Evolutionary conservation across 768 basidiomycete genomes (phyloP), one percentile per base, ranked within the genome.

Genomic region (Serendipita sp.): DNA sequence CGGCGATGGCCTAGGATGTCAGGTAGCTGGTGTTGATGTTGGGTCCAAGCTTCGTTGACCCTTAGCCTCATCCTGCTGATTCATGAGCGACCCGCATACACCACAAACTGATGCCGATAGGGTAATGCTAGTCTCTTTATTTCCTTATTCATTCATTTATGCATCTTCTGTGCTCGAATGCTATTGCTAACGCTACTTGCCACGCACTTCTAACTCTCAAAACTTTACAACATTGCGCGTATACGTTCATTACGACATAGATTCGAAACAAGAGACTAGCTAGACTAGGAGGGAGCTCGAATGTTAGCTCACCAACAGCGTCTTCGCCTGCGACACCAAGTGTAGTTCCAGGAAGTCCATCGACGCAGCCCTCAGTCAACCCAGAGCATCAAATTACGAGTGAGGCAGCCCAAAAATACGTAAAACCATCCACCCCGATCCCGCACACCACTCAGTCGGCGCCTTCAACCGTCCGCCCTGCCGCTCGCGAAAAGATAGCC

Each of bases 191-290:
- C 70, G 5, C 41, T 41, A 13, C 41, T 41, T 41, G 41, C 41
- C 41, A 41, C 41, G 41, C 41, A 41, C 41, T 41, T 2, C 41
- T 41, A 13, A 41, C 41, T 13, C 41, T 41, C 13, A 41, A 41
- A 41, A 7, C 41, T 5, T 13, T 13, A 13, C 2, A 41, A 5
- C 13, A 13, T 5, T 13, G 7, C 7, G 13, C 41, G 5, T 41
- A 7, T 41, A 41, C 48, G 8, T 37, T 4, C 63, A 28, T n/a
- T 56, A 13, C 38, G 30, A 47, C 3, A n/a, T 63, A 95, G 93
- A 95, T 96, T 72, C 89, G 92, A 68, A 76, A 91, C 73, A 95
- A 95, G 75, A 84, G 94, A 65, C 80, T 98, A 63, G 92, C 89
- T 37, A 91, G 89, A 73, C 79, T 97, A 5, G 87, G 88, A 70